Evolutionary conservation across 768 basidiomycete species (phyloP), one percentile per base, ranked within the genome.

Genomic region (Albatrellus ellisii): DNA sequence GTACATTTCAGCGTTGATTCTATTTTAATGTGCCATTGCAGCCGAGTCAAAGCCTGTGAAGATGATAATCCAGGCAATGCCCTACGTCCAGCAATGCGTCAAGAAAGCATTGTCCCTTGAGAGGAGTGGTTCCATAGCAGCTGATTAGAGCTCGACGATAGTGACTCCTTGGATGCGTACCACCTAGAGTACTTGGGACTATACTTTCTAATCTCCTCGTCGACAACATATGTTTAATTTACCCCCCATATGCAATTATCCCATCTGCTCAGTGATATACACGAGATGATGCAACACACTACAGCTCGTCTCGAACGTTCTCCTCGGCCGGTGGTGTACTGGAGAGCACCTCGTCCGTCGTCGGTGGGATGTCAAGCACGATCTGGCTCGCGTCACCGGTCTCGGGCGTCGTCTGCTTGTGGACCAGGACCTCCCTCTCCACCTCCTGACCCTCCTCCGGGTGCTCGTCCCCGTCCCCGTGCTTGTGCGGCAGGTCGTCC

Each of bases 41-140:
- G 84, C 77, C 21, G 78, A 84, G 58, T 61, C 69, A 27, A 77
- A 82, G 52, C 73, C 84, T n/a, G 71, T 85, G 48, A 77, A 77
- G 54, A 72, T 86, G n/a, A 72, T 89, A 36, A 70, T 72, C 15
- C 47, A 44, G 26, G 49, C 49, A 15, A 36, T 50, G 20, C 47
- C 49, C 26, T 15, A 48, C 24, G 48, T 50, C 8, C 47, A 48
- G 39, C n/a, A 43, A 20, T 45, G 48, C 24, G 49, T 50, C 22
- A 47, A 41, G 28, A 45, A 39, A 14, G 33, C 43, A 27, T 37
- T 49, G 8, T 6, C 26, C 21, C 26, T 39, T 20, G 41, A 2
- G 17, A 18, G 15, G 15, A 40, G 15, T n/a, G 25, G 22, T n/a
- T 26, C 14, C 24, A 18, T 18, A 31, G 24, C 33, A 10, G 26